These are phyloP conservation scores for Tuber indicum DNA, from an alignment of 495 filamentous ascomycete species.

Conservation along the genomic window DNA sequence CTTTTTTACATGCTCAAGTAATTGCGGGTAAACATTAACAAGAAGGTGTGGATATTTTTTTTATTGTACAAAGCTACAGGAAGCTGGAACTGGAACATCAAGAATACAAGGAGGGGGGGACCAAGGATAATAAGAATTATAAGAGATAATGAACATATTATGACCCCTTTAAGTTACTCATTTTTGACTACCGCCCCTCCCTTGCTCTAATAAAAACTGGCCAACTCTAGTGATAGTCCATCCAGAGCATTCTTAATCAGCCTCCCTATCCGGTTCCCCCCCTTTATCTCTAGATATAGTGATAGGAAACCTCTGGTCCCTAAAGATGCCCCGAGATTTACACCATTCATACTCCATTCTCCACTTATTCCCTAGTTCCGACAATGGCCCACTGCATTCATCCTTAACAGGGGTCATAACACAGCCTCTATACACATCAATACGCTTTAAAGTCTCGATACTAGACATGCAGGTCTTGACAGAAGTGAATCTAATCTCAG, in stretches of 20 bases:
- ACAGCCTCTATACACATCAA: background rate
- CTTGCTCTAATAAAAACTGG: background rate
- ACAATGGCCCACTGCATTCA: constrained; percentile 5
- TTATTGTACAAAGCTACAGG: background rate
- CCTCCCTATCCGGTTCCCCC: background rate
- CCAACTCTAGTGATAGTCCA: background rate
- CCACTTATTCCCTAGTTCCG: constrained; percentile 9
- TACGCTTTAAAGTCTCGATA: background rate
- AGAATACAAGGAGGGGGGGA: background rate
- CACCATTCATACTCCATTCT: background rate
- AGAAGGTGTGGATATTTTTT: background rate
- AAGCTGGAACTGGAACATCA: background rate
- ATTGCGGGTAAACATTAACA: background rate
- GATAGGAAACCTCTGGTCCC: background rate
- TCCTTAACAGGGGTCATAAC: background rate
- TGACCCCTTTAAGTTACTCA: background rate
- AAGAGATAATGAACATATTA: background rate
- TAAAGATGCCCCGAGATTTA: background rate
- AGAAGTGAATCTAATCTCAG: background rate
- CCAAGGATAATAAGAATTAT: background rate
- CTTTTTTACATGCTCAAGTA: background rate
- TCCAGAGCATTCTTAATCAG: background rate
- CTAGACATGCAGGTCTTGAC: background rate
- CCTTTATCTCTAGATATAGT: background rate
- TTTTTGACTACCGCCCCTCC: background rate